These are phyloP conservation scores for Leucosporidium yakuticum DNA, from an alignment of 768 basidiomycete species.

Conservation along the genomic window DNA sequence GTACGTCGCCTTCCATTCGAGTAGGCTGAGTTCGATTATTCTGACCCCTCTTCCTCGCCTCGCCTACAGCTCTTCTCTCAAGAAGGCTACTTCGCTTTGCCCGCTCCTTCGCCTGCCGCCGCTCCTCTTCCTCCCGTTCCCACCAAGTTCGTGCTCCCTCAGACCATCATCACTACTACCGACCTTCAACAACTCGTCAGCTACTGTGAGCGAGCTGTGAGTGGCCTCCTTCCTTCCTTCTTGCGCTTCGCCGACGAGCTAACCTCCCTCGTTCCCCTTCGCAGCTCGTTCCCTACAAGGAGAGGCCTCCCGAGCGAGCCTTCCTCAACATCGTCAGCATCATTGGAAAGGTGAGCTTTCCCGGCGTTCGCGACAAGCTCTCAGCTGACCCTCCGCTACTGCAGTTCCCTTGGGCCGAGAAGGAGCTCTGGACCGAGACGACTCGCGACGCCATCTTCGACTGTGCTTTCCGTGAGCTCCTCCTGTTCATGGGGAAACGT, in stretches of 20 bases:
- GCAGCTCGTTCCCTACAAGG: background rate
- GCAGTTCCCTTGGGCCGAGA: slow-evolving; percentile 22
- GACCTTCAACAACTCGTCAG: background rate
- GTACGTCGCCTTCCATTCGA: background rate
- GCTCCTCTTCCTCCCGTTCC: slow-evolving; percentile 6
- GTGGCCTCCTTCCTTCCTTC: background rate
- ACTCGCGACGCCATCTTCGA: slow-evolving; percentile 9
- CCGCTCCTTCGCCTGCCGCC: background rate
- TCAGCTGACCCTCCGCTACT: background rate
- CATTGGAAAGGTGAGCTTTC: slow-evolving; percentile 14
- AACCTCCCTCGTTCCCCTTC: too few species aligned
- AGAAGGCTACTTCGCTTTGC: slow-evolving; percentile 2
- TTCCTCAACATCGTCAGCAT: slow-evolving; percentile 22
- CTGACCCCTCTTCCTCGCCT: background rate
- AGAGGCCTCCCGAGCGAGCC: slow-evolving; percentile 18
- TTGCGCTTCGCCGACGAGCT: background rate
- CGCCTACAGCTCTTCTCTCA: background rate
- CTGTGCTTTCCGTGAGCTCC: background rate
- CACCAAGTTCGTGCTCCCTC: background rate
- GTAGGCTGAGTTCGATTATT: too few species aligned
- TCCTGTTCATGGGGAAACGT: too few species aligned
- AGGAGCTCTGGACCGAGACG: slow-evolving; percentile 7
- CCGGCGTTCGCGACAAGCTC: too few species aligned
- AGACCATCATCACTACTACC: background rate
- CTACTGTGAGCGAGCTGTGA: background rate